Conservation (phyloP, 768 basidiomycete species). For the Fomitopsis serialis region DNA sequence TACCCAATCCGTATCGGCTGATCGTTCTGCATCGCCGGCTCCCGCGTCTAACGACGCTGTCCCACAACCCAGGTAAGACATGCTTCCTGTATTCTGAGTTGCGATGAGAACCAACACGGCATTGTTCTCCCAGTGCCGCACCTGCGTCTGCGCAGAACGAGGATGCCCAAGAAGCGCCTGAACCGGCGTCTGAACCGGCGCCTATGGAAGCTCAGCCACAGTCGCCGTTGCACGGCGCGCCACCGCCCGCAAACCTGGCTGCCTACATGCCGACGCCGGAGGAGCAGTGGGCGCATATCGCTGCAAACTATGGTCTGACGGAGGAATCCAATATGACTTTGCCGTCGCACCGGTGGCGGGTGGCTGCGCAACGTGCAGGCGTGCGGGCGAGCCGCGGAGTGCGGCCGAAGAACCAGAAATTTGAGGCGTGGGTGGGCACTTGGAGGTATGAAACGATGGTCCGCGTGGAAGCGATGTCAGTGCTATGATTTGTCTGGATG, state of each 20-base stretch:
- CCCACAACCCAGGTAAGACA: neutral
- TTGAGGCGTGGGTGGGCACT: neutral
- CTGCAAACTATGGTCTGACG: neutral
- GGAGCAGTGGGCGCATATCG: neutral
- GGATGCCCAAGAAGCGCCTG: neutral
- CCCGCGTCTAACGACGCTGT: neutral
- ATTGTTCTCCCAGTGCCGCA: neutral
- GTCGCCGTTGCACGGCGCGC: no score
- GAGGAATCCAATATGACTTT: neutral
- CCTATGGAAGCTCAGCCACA: neutral
- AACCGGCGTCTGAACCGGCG: neutral
- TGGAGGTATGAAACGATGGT: neutral
- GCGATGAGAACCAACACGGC: neutral
- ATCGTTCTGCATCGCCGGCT: neutral
- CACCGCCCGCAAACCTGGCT: neutral
- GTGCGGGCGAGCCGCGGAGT: neutral
- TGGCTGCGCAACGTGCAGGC: neutral
- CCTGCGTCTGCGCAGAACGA: neutral
- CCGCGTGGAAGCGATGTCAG: slow-evolving; percentile 12
- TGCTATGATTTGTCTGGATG: neutral
- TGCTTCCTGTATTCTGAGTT: neutral
- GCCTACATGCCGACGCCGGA: no score
- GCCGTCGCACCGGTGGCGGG: neutral
- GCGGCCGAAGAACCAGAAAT: neutral
- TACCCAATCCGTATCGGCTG: neutral